Evolutionary conservation across 2,329 filamentous ascomycete genomes (phyloP), one percentile per base, ranked within the genome.

Genomic region (Falciphora oryzae): DNA sequence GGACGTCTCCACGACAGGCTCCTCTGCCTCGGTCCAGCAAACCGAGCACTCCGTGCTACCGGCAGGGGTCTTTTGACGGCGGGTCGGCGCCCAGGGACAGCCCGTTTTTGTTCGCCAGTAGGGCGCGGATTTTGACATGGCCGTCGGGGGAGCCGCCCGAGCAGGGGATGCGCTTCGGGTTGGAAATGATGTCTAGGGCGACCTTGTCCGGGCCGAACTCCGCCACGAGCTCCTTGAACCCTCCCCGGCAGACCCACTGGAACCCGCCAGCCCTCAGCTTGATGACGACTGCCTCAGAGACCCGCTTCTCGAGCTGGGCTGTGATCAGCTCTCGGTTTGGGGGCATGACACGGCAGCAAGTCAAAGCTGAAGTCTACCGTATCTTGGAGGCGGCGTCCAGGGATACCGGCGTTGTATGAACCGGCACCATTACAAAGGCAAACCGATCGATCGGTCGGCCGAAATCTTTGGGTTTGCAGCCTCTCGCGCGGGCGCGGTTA

Each of bases 11-110:
- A 80, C 65, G 0, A 28, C 32, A 22, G 75, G 68, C 7, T 77
- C 70, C n/a, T 78, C 75, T 0, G 74, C 74, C 32, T 73, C 71
- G 14, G 67, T 73, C 69, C 72, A 77, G 64, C 79, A 81, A 5
- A 77, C 71, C 0, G 73, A 63, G 65, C 77, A 76, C 59, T 72
- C 68, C 5, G 57, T 56, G 18, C 62, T 16, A 28, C 53, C 28
- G 2, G 44, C 32, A 4, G 28, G 28, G 31, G 22, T 14, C 18
- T 2, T 27, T 13, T 8, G 29, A 32, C 60, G 59, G 11, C 50
- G 25, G 38, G 16, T 44, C 14, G 38, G 64, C 64, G 27, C 2
- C 13, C 62, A 16, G 16, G 31, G 7, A 4, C 62, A n/a, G 10
- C 32, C 7, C 35, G 16, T 44, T 44, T 16, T 44, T 44, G 38